These are phyloP conservation scores for Penicillium sclerotigenum DNA, from an alignment of 2,329 filamentous ascomycete species.

Conservation along the genomic window DNA sequence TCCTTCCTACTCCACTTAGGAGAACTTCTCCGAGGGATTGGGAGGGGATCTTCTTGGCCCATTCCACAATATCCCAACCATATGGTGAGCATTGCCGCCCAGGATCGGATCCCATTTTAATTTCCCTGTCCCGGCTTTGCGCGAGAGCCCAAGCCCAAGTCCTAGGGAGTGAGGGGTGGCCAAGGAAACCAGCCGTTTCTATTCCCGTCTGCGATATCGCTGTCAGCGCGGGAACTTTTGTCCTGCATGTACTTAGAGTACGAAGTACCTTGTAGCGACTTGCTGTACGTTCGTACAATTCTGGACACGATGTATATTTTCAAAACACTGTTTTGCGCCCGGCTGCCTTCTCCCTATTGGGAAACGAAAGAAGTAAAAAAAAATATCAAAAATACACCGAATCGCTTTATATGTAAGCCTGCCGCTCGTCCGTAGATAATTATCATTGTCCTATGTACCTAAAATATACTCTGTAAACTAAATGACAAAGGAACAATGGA, in stretches of 20 bases:
- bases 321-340: neutral
- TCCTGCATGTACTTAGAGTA: neutral
- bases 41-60: constrained; percentile 1
- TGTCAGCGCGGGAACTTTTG: constrained; percentile 9
- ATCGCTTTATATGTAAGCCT: neutral
- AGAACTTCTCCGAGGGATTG: constrained; percentile 1
- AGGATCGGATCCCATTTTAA: neutral
- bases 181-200: neutral
- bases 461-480: neutral
- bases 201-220: neutral
- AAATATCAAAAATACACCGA: neutral
- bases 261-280: neutral
- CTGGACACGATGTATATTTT: neutral
- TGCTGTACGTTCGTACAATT: neutral
- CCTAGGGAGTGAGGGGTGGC: constrained; percentile 4
- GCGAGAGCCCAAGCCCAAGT: neutral
- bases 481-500: neutral
- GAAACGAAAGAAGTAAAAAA: neutral
- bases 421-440: neutral
- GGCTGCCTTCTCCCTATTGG: neutral
- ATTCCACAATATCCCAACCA: constrained; percentile 9
- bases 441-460: neutral
- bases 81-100: neutral
- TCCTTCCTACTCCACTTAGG: neutral
- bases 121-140: neutral